Percentiles rank a stretch among this genome's conserved stretches.
phyloP scores from a whole-genome alignment of 352 stramenopile genomes.

The Globisporangium polare region DNA sequence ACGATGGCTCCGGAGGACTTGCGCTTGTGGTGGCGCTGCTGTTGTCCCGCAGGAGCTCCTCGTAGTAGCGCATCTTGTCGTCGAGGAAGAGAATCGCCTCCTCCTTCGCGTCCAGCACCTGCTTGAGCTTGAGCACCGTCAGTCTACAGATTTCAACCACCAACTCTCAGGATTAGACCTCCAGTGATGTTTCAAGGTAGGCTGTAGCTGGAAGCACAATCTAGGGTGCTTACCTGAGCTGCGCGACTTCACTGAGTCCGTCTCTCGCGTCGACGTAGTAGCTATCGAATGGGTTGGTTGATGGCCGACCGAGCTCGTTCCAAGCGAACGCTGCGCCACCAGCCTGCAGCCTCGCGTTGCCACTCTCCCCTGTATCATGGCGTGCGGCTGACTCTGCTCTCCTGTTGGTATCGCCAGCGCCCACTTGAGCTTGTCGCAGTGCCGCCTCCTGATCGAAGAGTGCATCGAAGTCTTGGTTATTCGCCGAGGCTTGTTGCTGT shows the following conservation, averaged over 20 bases:
- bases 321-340: not conserved
- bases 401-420: not conserved
- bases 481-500: not conserved
- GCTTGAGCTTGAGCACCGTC: constrained; percentile 50
- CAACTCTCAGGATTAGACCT: not conserved
- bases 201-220: not conserved
- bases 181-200: not conserved
- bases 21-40: not conserved
- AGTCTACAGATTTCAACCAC: constrained; percentile 30
- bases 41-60: constrained; percentile 15
- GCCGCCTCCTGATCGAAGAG: constrained; percentile 8
- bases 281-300: not conserved
- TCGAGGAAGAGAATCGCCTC: constrained; percentile 57
- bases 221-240: constrained; percentile 23
- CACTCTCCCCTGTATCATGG: not conserved
- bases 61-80: constrained; percentile 43
- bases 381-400: not conserved
- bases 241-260: constrained; percentile 16
- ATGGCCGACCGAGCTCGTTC: not conserved
- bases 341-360: not conserved
- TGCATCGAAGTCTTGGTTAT: constrained; percentile 4
- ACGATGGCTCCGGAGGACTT: not conserved
- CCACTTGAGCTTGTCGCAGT: not conserved
- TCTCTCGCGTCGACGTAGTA: not conserved
- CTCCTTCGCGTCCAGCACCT: constrained; percentile 54